A percentile compares a stretch with the other conserved stretches of the same genome.
Evolutionary conservation across 305 asterid genomes (phyloP).

Genomic region (Fraxinus dipetala): DNA sequence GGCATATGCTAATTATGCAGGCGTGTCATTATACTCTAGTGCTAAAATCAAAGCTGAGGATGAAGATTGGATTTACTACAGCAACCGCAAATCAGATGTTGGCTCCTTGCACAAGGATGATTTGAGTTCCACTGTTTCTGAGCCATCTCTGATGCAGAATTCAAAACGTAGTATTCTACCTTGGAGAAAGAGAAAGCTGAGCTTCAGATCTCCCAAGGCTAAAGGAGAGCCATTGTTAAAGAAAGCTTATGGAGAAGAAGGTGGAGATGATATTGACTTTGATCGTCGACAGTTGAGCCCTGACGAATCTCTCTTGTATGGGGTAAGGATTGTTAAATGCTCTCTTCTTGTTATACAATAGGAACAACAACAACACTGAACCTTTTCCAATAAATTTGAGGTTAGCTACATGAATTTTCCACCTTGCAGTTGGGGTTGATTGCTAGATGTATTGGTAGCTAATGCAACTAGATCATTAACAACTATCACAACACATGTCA

Average conservation of each 20-base stretch:
- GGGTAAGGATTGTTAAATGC: constrained; percentile 50
- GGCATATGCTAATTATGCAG: constrained; percentile 76
- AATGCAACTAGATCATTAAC: neutral
- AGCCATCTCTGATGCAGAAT: constrained; percentile 44
- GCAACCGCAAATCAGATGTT: constrained; percentile 81
- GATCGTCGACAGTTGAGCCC: constrained; percentile 98
- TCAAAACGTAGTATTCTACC: constrained; percentile 82
- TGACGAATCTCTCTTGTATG: constrained; percentile 64
- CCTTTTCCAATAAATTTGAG: neutral
- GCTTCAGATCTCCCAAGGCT: constrained; percentile 90
- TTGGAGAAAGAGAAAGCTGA: constrained; percentile 92
- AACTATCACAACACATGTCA: neutral
- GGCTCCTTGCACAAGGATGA: constrained; percentile 56
- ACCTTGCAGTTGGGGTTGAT: neutral
- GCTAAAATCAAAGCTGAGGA: constrained; percentile 46
- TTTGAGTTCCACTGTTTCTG: constrained; percentile 33
- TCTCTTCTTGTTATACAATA: neutral
- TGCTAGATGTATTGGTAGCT: neutral
- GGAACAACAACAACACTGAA: neutral
- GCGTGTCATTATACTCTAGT: constrained; percentile 55
- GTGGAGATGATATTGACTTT: constrained; percentile 96
- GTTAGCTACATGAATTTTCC: neutral
- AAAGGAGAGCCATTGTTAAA: constrained; percentile 94
- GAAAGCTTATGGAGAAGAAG: constrained; percentile 91
- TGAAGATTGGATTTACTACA: constrained; percentile 88